phyloP scores from a whole-genome alignment of 805 yeast genomes.

The Lipomyces starkeyi region DNA sequence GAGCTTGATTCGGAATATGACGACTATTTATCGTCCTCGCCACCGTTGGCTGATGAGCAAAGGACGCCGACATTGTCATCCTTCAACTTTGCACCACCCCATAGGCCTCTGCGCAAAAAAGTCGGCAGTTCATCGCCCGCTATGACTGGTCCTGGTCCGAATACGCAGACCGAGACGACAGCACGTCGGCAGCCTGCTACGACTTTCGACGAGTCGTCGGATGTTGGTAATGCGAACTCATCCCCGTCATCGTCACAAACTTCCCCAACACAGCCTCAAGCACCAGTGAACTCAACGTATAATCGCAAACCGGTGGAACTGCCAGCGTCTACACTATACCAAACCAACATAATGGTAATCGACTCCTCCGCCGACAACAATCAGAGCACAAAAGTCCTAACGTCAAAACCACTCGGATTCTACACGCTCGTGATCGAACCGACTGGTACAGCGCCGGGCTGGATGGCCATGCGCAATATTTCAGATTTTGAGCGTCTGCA shows the following conservation, averaged over 20 bases:
- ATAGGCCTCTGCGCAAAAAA: conserved; percentile 9
- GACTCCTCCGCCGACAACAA: conserved; percentile 34
- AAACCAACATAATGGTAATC: conserved; percentile 29
- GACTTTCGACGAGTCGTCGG: conserved; percentile 18
- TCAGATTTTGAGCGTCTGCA: conserved; percentile 37
- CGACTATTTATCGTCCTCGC: background rate
- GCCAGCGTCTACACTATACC: conserved; percentile 22
- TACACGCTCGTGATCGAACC: conserved; percentile 39
- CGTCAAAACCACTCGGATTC: conserved; percentile 33
- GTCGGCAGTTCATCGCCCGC: background rate
- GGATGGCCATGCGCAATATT: conserved; percentile 40
- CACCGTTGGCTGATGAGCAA: background rate
- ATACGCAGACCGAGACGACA: background rate
- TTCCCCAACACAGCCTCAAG: background rate
- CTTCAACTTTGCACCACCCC: background rate
- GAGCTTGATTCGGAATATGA: background rate
- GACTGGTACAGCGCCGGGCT: conserved; percentile 33
- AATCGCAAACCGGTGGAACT: conserved; percentile 17
- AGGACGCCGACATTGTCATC: conserved; percentile 1
- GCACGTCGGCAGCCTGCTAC: conserved; percentile 20
- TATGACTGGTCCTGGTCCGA: too few relatives aligned
- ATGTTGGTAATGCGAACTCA: background rate
- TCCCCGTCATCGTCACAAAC: conserved; percentile 6
- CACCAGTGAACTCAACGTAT: conserved; percentile 5
- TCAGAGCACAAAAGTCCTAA: conserved; percentile 16